phyloP scores from a whole-genome alignment of 345 rosid species.

The Psidium friedrichsthalianum region DNA sequence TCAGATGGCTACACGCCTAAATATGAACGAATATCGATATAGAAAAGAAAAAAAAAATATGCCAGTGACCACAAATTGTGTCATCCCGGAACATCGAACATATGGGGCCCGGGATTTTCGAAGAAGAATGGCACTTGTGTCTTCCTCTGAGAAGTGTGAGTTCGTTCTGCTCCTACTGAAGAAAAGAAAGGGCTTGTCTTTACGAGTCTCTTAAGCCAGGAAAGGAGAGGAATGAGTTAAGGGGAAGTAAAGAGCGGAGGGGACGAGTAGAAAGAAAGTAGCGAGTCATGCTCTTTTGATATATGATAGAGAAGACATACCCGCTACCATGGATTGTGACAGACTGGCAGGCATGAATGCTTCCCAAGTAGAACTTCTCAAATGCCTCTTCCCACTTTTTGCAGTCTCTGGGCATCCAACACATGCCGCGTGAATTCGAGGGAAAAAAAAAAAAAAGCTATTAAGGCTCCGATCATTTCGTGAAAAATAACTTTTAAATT shows the following conservation, averaged over 20 bases:
- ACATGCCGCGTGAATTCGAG: not conserved
- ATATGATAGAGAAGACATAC: not conserved
- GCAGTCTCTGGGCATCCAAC: not conserved
- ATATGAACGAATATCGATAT: not conserved
- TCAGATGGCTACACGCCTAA: not conserved
- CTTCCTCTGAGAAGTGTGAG: not conserved
- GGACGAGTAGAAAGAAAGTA: not conserved
- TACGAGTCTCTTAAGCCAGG: not conserved
- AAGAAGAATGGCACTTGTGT: not conserved
- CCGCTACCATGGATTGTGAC: not conserved
- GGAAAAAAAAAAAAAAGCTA: no score
- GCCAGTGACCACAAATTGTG: not conserved
- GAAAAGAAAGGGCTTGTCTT: not conserved
- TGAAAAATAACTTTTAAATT: no score
- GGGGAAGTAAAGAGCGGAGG: constrained; percentile 1
- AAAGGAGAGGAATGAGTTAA: not conserved
- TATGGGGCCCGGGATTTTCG: not conserved
- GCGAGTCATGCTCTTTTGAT: not conserved
- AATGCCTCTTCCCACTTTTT: not conserved
- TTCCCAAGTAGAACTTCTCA: constrained; percentile 3
- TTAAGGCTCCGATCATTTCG: no score
- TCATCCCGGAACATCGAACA: not conserved
- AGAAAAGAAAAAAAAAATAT: not conserved
- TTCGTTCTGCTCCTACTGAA: not conserved
- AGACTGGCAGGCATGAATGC: not conserved